A percentile compares a stretch with the other conserved stretches of the same genome.
Conservation (phyloP, 2,329 filamentous ascomycete species). For the Penicillium capsulatum region DNA sequence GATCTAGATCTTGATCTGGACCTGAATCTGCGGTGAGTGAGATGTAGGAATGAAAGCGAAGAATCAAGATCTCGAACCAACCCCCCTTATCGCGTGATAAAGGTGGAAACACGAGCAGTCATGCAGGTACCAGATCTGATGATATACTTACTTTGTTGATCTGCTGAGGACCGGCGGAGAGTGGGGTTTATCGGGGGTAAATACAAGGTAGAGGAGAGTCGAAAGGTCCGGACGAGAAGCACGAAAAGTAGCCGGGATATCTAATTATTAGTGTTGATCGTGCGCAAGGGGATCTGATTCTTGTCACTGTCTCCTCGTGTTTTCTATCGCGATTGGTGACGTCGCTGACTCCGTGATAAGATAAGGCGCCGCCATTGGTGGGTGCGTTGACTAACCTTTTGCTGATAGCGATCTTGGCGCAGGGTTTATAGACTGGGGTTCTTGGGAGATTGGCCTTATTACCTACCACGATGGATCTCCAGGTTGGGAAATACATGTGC, state of each 20-base stretch:
- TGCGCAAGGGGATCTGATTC: no score
- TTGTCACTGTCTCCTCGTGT: background rate
- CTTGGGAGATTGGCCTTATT: no score
- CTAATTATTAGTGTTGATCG: no score
- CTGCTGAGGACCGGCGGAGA: background rate
- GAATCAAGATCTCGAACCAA: no score
- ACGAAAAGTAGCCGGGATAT: no score
- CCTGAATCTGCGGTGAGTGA: background rate
- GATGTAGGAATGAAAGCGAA: no score
- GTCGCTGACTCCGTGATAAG: constrained; percentile 25
- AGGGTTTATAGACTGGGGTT: background rate
- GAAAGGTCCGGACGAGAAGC: no score
- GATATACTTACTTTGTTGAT: constrained; percentile 1
- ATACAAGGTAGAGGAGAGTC: background rate
- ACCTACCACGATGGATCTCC: no score
- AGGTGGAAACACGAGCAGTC: no score
- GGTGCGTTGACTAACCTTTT: constrained; percentile 22
- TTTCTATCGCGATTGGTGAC: constrained; percentile 10
- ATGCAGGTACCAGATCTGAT: constrained; percentile 18
- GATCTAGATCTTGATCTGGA: background rate
- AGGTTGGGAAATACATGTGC: no score
- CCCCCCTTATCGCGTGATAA: no score
- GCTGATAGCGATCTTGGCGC: constrained; percentile 25
- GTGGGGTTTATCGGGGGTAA: background rate
- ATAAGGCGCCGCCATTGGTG: constrained; percentile 25